Base-by-base conservation (phyloP, 2,329 filamentous ascomycete species). In the Penicillium corylophilum region DNA sequence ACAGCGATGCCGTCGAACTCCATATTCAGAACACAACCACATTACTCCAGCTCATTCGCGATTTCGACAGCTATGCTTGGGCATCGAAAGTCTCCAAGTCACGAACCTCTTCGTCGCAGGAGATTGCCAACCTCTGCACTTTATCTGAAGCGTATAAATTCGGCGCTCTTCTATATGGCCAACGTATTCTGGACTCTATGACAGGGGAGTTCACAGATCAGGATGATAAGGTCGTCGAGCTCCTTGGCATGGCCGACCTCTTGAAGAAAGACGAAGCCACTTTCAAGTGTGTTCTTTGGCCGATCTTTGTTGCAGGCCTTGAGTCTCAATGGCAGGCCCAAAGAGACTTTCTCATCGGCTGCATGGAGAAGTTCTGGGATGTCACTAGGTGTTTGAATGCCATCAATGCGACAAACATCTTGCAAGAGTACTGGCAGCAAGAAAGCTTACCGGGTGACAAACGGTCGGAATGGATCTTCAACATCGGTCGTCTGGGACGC, bases 201-300 rank as follows among this genome's bases (percentile, higher is more conserved):
- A 51, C 43, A 1, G 45, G 54, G 1, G 44, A 51, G 1, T 44
- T 26, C 4, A 59, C 56, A 1, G 31, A 47, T 1, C 57, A 63
- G 38, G 58, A 62, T 10, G 50, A 56, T 13, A 26, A 64, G n/a
- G 50, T 70, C 4, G 48, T 47, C 1, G 61, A 68, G 16, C 26
- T 71, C 18, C 46, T 71, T 1, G 50, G 54, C 8, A 20, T 64
- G 13, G 66, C 68, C 23, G 50, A 56, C 18, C 51, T 49, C 0
- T 48, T 71, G 44, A 60, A 62, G 39, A 52, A 60, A 5, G 54
- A 69, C 15, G 35, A 53, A 2, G 43, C 51, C 8, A 45, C 70
- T 15, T 68, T 69, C 49, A 71, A 71, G 31, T 71, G 68, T 26
- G 53, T 70, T 15, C 59, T 71, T 1, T 71, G 69, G 69, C 68